Evolutionary conservation across 768 basidiomycete species (phyloP).

Genomic region (Lactarius hatsudake): DNA sequence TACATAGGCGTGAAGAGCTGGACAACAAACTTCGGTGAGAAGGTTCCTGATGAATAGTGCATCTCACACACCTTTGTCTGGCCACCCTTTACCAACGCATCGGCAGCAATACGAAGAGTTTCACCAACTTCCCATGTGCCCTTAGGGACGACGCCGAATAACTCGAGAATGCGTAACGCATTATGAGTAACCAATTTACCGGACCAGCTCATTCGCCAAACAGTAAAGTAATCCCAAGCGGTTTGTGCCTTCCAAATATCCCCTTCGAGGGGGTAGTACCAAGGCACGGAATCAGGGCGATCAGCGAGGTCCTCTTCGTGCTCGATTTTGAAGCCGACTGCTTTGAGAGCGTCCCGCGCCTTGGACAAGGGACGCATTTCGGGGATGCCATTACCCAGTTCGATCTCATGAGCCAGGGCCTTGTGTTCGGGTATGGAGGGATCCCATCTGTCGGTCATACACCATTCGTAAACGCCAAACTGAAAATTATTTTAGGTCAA

Average conservation of each 20-base stretch:
- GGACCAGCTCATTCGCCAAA: conserved; percentile 87
- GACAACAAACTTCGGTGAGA: conserved; percentile 6
- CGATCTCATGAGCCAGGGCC: conserved; percentile 85
- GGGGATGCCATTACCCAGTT: conserved; percentile 95
- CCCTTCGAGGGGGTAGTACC: conserved; percentile 98
- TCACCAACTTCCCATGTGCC: conserved; percentile 91
- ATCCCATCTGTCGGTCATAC: conserved; percentile 96
- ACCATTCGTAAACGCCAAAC: conserved; percentile 99
- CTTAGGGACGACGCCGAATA: conserved; percentile 78
- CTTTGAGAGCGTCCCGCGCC: conserved; percentile 72
- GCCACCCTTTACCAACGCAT: conserved; percentile 79
- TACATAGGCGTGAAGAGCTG: conserved; percentile 91
- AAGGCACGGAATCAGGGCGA: conserved; percentile 70
- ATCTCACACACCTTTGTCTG: conserved; percentile 64
- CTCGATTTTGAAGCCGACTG: conserved; percentile 83
- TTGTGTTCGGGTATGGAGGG: conserved; percentile 83
- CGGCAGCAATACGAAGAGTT: conserved; percentile 78
- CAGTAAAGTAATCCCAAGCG: conserved; percentile 83
- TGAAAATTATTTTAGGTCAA: conserved; percentile 32
- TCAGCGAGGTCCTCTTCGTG: conserved; percentile 95
- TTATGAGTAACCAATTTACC: conserved; percentile 85
- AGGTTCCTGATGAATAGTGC: neutral
- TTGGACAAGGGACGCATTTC: conserved; percentile 82
- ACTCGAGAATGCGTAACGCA: conserved; percentile 72
- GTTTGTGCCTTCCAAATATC: conserved; percentile 93